Evolutionary conservation across 202 grass and related monocot species (phyloP).

Genomic region (Zoysia matrella): DNA sequence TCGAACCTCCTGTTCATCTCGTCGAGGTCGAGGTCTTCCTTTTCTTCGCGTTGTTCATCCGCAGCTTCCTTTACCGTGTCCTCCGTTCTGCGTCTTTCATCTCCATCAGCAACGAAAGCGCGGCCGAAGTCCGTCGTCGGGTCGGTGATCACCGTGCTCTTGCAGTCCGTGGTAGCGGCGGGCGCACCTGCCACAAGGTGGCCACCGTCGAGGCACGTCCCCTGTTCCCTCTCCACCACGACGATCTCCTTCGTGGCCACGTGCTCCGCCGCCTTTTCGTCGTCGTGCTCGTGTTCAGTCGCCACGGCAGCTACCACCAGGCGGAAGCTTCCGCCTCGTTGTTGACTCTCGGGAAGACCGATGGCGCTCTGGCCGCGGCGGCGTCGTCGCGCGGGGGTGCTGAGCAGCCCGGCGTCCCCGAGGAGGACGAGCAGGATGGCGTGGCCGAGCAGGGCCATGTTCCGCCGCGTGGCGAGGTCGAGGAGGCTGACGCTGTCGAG

Average conservation of each 20-base stretch:
- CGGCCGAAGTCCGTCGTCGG: background rate
- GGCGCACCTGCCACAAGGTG: background rate
- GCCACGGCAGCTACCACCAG: too few species aligned
- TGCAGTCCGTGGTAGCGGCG: background rate
- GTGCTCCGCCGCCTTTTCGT: background rate
- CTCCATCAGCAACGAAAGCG: background rate
- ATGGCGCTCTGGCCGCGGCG: background rate
- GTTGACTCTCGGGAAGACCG: too few species aligned
- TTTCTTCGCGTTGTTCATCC: background rate
- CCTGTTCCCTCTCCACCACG: background rate
- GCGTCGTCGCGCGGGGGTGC: background rate
- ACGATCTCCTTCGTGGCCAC: background rate
- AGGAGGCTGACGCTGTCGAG: background rate
- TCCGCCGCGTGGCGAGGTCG: slow-evolving; percentile 41
- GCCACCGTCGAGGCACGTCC: background rate
- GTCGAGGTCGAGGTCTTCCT: background rate
- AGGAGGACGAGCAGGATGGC: slow-evolving; percentile 69
- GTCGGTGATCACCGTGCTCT: too few species aligned
- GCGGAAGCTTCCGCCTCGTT: too few species aligned
- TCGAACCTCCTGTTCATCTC: slow-evolving; percentile 60
- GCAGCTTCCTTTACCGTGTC: background rate
- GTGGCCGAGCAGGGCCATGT: slow-evolving; percentile 68
- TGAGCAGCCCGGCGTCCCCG: slow-evolving; percentile 68
- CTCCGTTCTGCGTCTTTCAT: background rate
- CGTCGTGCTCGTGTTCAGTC: background rate